Percentiles rank a stretch among this genome's conserved stretches.
These are phyloP conservation scores for Eruca vesicaria DNA, from an alignment of 441 rosid species.

Conservation along the genomic window DNA sequence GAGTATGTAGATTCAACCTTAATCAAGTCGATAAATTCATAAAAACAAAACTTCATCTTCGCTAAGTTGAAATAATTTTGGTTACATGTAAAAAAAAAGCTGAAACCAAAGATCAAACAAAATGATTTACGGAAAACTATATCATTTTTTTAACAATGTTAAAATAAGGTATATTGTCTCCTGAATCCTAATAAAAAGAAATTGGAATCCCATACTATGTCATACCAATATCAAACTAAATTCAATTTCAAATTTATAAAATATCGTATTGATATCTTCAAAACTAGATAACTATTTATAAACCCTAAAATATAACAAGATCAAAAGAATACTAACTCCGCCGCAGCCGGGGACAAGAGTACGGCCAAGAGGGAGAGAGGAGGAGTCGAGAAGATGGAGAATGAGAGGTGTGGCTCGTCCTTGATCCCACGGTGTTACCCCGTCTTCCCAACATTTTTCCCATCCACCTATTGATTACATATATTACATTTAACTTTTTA, in stretches of 20 bases:
- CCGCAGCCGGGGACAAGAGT: slow-evolving; percentile 92
- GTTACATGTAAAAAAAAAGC: not conserved
- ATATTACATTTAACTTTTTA: not conserved
- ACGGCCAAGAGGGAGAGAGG: slow-evolving; percentile 76
- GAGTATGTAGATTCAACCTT: not conserved
- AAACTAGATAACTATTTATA: not conserved
- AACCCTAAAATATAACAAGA: not conserved
- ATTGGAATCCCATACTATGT: not conserved
- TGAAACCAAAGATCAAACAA: not conserved
- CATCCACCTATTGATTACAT: slow-evolving; percentile 57
- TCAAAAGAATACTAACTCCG: slow-evolving; percentile 44
- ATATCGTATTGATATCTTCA: not conserved
- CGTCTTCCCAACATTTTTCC: slow-evolving; percentile 85
- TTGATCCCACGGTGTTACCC: slow-evolving; percentile 85
- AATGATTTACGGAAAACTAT: not conserved
- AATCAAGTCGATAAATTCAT: not conserved
- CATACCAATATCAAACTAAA: not conserved
- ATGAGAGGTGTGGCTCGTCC: slow-evolving; percentile 72
- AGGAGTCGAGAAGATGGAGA: slow-evolving; percentile 48
- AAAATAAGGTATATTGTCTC: too few relatives aligned
- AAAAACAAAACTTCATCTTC: not conserved
- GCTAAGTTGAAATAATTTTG: not conserved
- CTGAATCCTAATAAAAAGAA: not conserved
- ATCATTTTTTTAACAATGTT: too few relatives aligned
- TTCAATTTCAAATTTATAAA: not conserved